Conservation (phyloP, 164 flowering plant genomes). For the grape (Vitis vinifera) region DNA sequence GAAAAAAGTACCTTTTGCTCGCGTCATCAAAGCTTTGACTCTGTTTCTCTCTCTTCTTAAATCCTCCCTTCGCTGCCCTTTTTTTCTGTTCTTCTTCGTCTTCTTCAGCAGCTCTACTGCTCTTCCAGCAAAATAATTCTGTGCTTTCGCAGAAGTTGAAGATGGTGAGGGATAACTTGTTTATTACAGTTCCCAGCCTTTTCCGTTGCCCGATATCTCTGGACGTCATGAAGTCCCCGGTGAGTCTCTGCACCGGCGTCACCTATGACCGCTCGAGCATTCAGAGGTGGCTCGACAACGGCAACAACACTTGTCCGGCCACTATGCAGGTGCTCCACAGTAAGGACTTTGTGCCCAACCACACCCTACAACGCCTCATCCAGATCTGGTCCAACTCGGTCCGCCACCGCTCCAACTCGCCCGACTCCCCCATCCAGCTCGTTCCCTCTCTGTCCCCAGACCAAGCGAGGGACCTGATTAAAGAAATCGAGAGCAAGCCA, state of each 20-base stretch:
- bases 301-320: constrained; percentile 94
- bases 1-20: constrained; percentile 9
- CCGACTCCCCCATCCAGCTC: constrained; percentile 1
- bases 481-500: neutral
- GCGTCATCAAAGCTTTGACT: constrained; percentile 50
- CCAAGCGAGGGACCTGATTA: constrained; percentile 20
- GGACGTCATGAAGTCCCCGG: constrained; percentile 93
- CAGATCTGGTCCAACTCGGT: constrained; percentile 73
- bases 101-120: neutral
- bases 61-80: constrained; percentile 6
- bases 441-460: constrained; percentile 12
- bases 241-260: constrained; percentile 83
- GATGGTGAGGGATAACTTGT: constrained; percentile 60
- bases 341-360: constrained; percentile 78
- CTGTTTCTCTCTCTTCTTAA: constrained; percentile 27
- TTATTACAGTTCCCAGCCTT: constrained; percentile 65
- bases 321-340: constrained; percentile 81
- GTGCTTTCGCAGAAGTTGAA: neutral
- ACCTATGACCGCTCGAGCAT: constrained; percentile 92
- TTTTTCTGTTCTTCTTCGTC: constrained; percentile 1
- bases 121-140: neutral
- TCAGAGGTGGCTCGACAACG: constrained; percentile 85
- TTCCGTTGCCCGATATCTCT: constrained; percentile 91
- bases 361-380: constrained; percentile 77
- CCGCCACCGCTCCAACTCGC: constrained; percentile 4